Evolutionary conservation across 2,329 filamentous ascomycete species (phyloP).

Genomic region (Xylogone sp.): DNA sequence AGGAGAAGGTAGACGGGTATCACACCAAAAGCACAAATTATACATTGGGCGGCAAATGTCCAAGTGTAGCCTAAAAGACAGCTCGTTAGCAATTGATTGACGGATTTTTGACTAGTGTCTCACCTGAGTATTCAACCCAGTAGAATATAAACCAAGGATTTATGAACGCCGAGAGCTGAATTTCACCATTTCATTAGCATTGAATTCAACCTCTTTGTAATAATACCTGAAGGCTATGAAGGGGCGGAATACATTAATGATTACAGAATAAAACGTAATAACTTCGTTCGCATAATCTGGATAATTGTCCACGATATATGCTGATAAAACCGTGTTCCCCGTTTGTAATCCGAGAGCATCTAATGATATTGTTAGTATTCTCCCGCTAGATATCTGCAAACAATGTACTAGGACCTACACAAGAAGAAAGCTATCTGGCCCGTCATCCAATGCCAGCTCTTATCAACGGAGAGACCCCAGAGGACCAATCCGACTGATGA

Average conservation of each 20-base stretch:
- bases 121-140: conserved; percentile 19
- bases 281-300: conserved; percentile 50
- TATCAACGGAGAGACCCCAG: conserved; percentile 53
- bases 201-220: too few relatives aligned
- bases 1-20: conserved; percentile 19
- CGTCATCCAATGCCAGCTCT: conserved; percentile 51
- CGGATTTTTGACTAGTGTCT: neutral
- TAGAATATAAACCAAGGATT: conserved; percentile 25
- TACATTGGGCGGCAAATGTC: conserved; percentile 26
- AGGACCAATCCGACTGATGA: conserved; percentile 46
- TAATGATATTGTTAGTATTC: conserved; percentile 17
- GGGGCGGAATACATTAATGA: conserved; percentile 38
- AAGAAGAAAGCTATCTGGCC: conserved; percentile 53
- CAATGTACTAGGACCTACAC: conserved; percentile 34
- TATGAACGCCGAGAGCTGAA: conserved; percentile 14
- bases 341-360: conserved; percentile 53
- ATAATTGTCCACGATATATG: conserved; percentile 53
- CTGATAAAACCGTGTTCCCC: conserved; percentile 48
- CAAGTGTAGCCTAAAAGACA: conserved; percentile 19
- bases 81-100: neutral
- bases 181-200: neutral
- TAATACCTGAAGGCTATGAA: too few relatives aligned
- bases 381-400: neutral
- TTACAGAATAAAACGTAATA: conserved; percentile 50
- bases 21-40: conserved; percentile 23